Percentiles rank a stretch among this genome's conserved stretches.
Conservation (phyloP, 1,284 basidiomycete genomes). For the Coniferiporia sulphurascens region DNA sequence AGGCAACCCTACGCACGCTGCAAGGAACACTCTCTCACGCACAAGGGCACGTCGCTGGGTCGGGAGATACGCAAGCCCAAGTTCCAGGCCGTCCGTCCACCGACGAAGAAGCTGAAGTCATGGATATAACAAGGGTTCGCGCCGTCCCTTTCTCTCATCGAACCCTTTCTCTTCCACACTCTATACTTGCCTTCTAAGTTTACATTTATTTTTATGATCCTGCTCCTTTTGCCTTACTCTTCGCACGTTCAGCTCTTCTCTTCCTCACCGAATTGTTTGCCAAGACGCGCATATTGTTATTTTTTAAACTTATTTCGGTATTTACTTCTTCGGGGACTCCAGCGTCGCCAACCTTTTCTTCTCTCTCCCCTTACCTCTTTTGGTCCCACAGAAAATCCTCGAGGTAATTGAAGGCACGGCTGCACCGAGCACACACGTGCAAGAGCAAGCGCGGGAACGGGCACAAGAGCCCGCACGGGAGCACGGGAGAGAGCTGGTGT, state of each 20-base stretch:
- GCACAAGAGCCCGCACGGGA: neutral
- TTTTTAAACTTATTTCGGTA: neutral
- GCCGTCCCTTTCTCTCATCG: slow-evolving; percentile 4
- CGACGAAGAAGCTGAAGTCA: slow-evolving; percentile 2
- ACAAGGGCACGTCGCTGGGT: neutral
- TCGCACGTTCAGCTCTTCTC: neutral
- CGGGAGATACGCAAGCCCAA: neutral
- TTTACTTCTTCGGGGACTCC: neutral
- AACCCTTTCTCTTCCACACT: neutral
- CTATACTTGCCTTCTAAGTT: neutral
- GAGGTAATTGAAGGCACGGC: neutral
- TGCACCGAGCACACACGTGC: neutral
- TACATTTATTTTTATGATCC: neutral
- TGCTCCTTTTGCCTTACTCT: neutral
- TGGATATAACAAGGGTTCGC: slow-evolving; percentile 16
- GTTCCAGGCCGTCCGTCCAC: neutral
- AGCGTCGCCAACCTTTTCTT: neutral
- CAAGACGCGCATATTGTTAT: neutral
- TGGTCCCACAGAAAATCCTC: slow-evolving; percentile 6
- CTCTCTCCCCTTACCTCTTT: neutral
- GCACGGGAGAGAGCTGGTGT: neutral
- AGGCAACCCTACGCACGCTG: neutral
- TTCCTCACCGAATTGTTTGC: neutral
- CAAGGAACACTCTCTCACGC: neutral
- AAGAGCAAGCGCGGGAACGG: neutral